A percentile compares a stretch with the other conserved stretches of the same genome.
phyloP scores from a whole-genome alignment of 768 basidiomycete genomes.

The Amanita inopinata region DNA sequence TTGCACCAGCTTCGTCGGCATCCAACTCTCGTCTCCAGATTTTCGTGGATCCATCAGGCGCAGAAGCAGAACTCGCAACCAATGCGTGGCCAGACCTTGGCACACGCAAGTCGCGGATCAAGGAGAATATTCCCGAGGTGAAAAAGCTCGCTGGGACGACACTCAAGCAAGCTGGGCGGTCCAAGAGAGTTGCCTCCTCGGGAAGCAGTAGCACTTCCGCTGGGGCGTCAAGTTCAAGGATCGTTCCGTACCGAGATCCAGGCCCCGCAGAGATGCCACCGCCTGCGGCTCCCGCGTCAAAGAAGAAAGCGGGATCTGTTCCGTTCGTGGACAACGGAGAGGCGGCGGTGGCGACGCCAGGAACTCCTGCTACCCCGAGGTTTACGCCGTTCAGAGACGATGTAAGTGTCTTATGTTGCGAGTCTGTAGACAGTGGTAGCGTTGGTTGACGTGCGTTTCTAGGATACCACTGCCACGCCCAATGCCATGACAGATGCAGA shows the following conservation, averaged over 20 bases:
- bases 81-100: slow-evolving; percentile 66
- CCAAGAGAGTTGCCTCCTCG: slow-evolving; percentile 40
- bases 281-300: slow-evolving; percentile 20
- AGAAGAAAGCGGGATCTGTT: slow-evolving; percentile 11
- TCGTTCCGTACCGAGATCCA: slow-evolving; percentile 59
- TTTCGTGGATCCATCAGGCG: slow-evolving; percentile 62
- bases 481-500: slow-evolving; percentile 29
- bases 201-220: slow-evolving; percentile 21
- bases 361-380: slow-evolving; percentile 37
- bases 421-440: not conserved
- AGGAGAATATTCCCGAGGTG: slow-evolving; percentile 68
- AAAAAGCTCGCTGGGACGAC: slow-evolving; percentile 61
- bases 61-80: slow-evolving; percentile 28
- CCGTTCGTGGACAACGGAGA: slow-evolving; percentile 15
- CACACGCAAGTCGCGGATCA: slow-evolving; percentile 67
- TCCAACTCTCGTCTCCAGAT: slow-evolving; percentile 56
- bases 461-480: slow-evolving; percentile 1
- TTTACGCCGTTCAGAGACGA: slow-evolving; percentile 73
- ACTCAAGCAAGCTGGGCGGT: slow-evolving; percentile 48
- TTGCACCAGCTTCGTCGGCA: slow-evolving; percentile 19
- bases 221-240: slow-evolving; percentile 32
- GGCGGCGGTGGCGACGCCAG: slow-evolving; percentile 17
- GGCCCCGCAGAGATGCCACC: slow-evolving; percentile 37
- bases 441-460: too few species aligned
- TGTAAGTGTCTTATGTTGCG: slow-evolving; percentile 27